These are phyloP conservation scores for Claviceps fusiformis DNA, from an alignment of 2,329 filamentous ascomycete species.

Conservation along the genomic window DNA sequence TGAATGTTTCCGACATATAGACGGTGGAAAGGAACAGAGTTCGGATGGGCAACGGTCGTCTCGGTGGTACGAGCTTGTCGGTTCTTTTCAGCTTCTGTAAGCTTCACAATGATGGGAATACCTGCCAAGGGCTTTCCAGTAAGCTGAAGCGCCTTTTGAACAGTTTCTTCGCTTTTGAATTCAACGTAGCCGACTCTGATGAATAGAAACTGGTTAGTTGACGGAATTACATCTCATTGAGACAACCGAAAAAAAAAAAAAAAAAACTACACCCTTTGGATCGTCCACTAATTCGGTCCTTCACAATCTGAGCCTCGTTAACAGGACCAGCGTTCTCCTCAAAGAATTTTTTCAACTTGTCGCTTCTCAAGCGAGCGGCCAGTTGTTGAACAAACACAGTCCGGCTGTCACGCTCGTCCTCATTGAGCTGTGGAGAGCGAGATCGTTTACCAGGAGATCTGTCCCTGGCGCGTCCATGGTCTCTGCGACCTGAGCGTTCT, in stretches of 20 bases:
- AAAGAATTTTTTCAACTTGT: constrained; percentile 89
- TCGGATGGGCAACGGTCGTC: constrained; percentile 52
- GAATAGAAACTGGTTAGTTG: not conserved
- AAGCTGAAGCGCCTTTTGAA: constrained; percentile 86
- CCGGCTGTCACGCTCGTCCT: constrained; percentile 91
- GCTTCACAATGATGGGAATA: constrained; percentile 95
- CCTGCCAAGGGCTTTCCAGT: constrained; percentile 97
- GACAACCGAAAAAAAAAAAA: no score
- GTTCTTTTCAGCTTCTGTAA: constrained; percentile 99
- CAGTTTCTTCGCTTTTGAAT: constrained; percentile 92
- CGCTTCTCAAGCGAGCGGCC: constrained; percentile 80
- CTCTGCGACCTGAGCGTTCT: constrained; percentile 32
- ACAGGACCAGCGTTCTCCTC: constrained; percentile 90
- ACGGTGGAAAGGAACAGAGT: constrained; percentile 88
- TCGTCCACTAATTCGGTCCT: constrained; percentile 89
- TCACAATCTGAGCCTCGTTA: constrained; percentile 96
- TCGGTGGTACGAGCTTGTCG: constrained; percentile 82
- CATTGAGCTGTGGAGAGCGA: constrained; percentile 62
- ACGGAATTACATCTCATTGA: not conserved
- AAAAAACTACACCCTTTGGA: constrained; percentile 86
- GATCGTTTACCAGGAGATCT: constrained; percentile 28
- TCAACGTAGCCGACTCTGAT: constrained; percentile 94
- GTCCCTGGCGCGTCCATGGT: constrained; percentile 40
- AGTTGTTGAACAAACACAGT: constrained; percentile 98
- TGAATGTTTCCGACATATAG: constrained; percentile 99